Evolutionary conservation across 1,284 basidiomycete species (phyloP), one percentile per base, ranked within the genome.

Genomic region (Porphyrellus sp.): DNA sequence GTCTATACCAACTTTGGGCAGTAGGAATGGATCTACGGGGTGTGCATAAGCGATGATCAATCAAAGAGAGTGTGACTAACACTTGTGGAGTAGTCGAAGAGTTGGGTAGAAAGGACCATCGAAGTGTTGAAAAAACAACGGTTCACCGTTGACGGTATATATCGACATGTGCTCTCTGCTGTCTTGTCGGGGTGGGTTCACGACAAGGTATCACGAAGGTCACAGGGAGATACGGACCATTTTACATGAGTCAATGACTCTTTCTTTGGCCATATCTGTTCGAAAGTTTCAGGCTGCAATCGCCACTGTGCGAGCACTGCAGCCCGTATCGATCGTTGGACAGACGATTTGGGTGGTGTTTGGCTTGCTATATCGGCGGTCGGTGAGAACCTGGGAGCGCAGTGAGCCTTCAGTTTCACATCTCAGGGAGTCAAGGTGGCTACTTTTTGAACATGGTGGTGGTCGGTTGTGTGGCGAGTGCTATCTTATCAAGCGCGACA

Each of bases 191-290:
- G 54, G 34, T 44, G 53, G 20, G 44, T 34, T 59, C 27, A 53
- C 27, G 27, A 56, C 47, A 12, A 31, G 43, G 1, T 7, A 46
- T 55, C 52, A 49, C 11, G 1, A 15, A 38, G 20, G 38, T 50
- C 54, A 37, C 20, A 27, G 11, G 25, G 38, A 40, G 45, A 30
- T 39, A 60, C 90, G 67, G 64, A 97, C 95, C 94, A 98, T 79
- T 98, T 99, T 56, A 95, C 91, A 62, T 91, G 85, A 8, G 91
- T 88, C 42, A 98, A 77, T 1, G 86, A 78, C 74, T 98, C 95
- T 79, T 99, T 99, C 86, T 99, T 99, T 13, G 95, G 93, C 97
- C 97, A 98, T 52, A 99, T 83, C 62, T 83, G 81, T 68, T 99
- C 97, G 21, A 99, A 75, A 2, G 83, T 83, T 58, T 89, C 90